A percentile compares a stretch with the other conserved stretches of the same genome.
These are phyloP conservation scores for Ogataea populi-albae DNA, from an alignment of 805 yeast species.

Conservation along the genomic window DNA sequence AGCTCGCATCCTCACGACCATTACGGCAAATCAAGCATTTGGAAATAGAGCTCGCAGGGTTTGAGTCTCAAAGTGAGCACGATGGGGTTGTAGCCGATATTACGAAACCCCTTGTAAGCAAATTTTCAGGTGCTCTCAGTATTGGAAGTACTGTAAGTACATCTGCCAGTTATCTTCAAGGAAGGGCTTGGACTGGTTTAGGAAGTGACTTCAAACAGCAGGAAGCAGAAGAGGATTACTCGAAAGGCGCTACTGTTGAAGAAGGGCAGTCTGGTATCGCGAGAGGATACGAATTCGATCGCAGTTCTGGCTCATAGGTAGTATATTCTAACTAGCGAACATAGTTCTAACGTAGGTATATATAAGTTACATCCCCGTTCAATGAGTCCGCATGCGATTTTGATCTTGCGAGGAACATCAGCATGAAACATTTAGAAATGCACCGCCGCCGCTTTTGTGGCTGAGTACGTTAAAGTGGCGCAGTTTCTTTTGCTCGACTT, in stretches of 20 bases:
- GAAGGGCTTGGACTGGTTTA: conserved; percentile 79
- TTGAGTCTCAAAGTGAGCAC: conserved; percentile 20
- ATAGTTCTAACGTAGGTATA: too few relatives aligned
- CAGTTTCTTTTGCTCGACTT: conserved; percentile 2
- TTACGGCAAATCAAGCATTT: conserved; percentile 64
- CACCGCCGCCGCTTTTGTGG: conserved; percentile 2
- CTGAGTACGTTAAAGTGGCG: conserved; percentile 2
- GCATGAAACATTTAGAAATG: not conserved
- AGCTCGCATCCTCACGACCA: conserved; percentile 68
- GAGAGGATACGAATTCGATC: conserved; percentile 65
- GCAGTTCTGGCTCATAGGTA: too few relatives aligned
- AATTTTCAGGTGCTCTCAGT: conserved; percentile 56
- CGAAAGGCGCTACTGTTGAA: conserved; percentile 76
- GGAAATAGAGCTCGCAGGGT: conserved; percentile 47
- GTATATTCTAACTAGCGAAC: too few relatives aligned
- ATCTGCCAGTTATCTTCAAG: conserved; percentile 73
- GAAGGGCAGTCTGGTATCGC: conserved; percentile 89
- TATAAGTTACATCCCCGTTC: too few relatives aligned
- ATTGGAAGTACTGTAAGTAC: conserved; percentile 83
- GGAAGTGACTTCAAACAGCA: conserved; percentile 69
- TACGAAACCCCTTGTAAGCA: conserved; percentile 46
- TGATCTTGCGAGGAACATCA: too few relatives aligned
- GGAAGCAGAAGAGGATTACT: conserved; percentile 36
- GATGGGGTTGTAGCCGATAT: conserved; percentile 16
- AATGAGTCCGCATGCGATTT: too few relatives aligned